Percentiles rank a stretch among this genome's conserved stretches.
These are phyloP conservation scores for Nakazawaea anatomiae DNA, from an alignment of 805 yeast species.

Conservation along the genomic window DNA sequence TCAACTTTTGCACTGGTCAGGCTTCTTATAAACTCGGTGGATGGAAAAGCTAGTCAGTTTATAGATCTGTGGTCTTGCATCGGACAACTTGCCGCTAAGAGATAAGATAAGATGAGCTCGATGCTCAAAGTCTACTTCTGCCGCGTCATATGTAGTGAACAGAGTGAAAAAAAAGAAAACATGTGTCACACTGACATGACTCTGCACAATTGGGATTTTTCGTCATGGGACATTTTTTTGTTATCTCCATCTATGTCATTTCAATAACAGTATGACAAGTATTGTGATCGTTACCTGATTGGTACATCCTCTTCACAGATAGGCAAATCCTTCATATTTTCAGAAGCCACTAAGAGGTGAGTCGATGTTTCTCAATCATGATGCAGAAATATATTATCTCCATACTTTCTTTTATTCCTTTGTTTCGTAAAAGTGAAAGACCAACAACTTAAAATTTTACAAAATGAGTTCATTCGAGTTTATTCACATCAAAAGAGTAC, in stretches of 20 bases:
- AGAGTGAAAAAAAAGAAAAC: background rate
- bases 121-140: no score
- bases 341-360: background rate
- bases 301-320: background rate
- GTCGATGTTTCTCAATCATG: background rate
- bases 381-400: background rate
- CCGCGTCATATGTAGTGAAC: background rate
- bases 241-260: background rate
- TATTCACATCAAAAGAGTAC: conserved; percentile 11
- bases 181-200: background rate
- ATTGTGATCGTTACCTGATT: background rate
- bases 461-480: conserved; percentile 1
- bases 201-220: conserved; percentile 1
- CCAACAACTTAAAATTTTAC: no score
- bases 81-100: background rate
- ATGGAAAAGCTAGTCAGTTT: background rate
- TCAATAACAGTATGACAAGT: no score
- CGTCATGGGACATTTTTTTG: background rate
- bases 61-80: background rate
- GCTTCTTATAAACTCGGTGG: no score
- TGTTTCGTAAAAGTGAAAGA: background rate
- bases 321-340: no score
- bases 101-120: background rate
- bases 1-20: no score
- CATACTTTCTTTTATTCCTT: background rate